phyloP scores from a whole-genome alignment of 345 rosid genomes.

The Aegle marmelos region DNA sequence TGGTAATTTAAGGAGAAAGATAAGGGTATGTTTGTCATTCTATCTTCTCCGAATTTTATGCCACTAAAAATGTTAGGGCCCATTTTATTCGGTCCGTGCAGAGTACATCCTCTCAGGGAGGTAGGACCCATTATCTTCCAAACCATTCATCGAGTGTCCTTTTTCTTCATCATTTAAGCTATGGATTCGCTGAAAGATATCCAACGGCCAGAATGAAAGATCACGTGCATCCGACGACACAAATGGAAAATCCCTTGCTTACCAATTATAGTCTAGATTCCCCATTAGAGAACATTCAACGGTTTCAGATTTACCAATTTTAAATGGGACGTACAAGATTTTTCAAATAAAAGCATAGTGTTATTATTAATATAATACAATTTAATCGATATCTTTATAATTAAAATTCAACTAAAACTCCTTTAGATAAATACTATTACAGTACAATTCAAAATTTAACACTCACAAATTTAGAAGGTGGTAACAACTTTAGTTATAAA shows the following conservation, averaged over 20 bases:
- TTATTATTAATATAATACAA: no score
- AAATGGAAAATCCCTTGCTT: background rate
- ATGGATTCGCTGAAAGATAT: background rate
- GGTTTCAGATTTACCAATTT: background rate
- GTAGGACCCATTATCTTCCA: background rate
- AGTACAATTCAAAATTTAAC: no score
- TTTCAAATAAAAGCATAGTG: no score
- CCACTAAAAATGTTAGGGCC: background rate
- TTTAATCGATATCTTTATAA: no score
- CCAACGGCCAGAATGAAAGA: background rate
- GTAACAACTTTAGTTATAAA: no score
- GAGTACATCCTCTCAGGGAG: background rate
- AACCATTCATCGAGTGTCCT: background rate
- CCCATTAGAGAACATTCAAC: background rate
- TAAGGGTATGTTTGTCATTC: conserved; percentile 1
- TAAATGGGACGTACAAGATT: no score
- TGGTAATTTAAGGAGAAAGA: background rate
- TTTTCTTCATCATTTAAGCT: background rate
- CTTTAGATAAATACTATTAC: no score
- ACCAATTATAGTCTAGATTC: background rate
- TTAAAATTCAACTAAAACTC: no score
- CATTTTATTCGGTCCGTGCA: background rate
- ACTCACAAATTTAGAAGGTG: no score
- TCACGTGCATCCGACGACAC: conserved; percentile 2
- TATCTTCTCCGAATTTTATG: background rate